phyloP scores from a whole-genome alignment of 768 basidiomycete species.

The Xerocomus brunneocitrinus region DNA sequence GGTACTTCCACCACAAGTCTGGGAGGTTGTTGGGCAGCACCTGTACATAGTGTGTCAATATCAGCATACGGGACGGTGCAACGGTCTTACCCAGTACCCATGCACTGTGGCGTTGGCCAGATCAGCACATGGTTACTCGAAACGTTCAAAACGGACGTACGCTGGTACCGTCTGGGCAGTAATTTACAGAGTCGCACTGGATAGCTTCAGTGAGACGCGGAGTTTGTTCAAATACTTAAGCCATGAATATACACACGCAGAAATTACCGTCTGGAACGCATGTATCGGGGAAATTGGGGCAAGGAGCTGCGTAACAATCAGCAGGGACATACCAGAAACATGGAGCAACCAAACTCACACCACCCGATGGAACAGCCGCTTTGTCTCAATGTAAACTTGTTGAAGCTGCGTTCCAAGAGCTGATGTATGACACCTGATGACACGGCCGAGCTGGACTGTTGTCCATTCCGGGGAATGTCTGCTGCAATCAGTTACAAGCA shows the following conservation, averaged over 20 bases:
- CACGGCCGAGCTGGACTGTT: slow-evolving; percentile 6
- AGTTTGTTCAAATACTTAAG: no score
- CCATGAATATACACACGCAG: slow-evolving; percentile 13
- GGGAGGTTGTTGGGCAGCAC: slow-evolving; percentile 13
- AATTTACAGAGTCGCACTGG: slow-evolving; percentile 8
- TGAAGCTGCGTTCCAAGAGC: slow-evolving; percentile 9
- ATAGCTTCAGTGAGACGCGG: background rate
- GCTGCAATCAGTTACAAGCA: slow-evolving; percentile 10
- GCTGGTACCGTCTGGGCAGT: slow-evolving; percentile 14
- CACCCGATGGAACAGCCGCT: slow-evolving; percentile 11
- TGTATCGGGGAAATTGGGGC: slow-evolving; percentile 13
- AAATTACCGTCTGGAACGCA: slow-evolving; percentile 17
- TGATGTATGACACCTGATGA: background rate
- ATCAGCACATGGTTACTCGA: background rate
- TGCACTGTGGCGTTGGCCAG: slow-evolving; percentile 6
- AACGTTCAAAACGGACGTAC: slow-evolving; percentile 6
- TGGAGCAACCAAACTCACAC: slow-evolving; percentile 5
- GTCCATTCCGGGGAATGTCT: background rate
- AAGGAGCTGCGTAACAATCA: slow-evolving; percentile 11
- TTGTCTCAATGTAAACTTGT: slow-evolving; percentile 6
- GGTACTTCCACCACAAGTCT: slow-evolving; percentile 6
- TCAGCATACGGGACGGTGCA: background rate
- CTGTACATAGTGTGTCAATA: background rate
- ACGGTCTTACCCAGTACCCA: slow-evolving; percentile 5
- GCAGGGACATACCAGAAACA: background rate